Percentiles rank a stretch among this genome's conserved stretches.
Evolutionary conservation across 2,329 filamentous ascomycete genomes (phyloP).

Genomic region (Albifimbria verrucaria): DNA sequence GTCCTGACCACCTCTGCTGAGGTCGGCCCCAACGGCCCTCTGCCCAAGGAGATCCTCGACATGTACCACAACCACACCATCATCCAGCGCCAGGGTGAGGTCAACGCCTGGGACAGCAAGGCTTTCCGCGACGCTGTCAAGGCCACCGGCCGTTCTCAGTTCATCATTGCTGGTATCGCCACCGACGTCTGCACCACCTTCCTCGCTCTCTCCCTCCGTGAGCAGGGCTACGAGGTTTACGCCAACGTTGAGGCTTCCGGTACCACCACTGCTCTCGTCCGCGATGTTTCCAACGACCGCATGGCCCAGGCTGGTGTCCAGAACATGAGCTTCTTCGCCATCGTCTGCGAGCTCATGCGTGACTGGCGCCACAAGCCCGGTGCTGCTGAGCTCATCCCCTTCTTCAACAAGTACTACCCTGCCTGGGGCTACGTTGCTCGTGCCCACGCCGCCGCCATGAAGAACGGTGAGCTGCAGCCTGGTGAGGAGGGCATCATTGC

Average conservation of each 20-base stretch:
- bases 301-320: conserved; percentile 67
- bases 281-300: conserved; percentile 62
- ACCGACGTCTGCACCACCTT: conserved; percentile 77
- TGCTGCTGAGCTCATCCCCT: conserved; percentile 56
- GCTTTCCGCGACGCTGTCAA: conserved; percentile 64
- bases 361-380: conserved; percentile 61
- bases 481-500: conserved; percentile 46
- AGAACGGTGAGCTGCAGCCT: conserved; percentile 55
- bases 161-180: conserved; percentile 69
- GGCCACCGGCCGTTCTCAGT: conserved; percentile 63
- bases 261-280: conserved; percentile 58
- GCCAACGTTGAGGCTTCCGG: conserved; percentile 70
- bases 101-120: conserved; percentile 73
- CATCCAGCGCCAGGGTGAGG: conserved; percentile 66
- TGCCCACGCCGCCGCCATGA: conserved; percentile 56
- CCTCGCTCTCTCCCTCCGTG: conserved; percentile 66
- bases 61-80: conserved; percentile 66
- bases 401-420: conserved; percentile 61
- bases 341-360: conserved; percentile 66
- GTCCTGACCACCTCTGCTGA: conserved; percentile 70
- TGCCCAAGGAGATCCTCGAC: conserved; percentile 66
- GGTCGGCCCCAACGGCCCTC: conserved; percentile 64
- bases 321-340: conserved; percentile 58
- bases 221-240: conserved; percentile 70
- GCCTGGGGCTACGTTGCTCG: conserved; percentile 63